These are phyloP conservation scores for Rhizopus sp. DNA, from an alignment of 371 early-diverging fungal genomes.

Conservation along the genomic window DNA sequence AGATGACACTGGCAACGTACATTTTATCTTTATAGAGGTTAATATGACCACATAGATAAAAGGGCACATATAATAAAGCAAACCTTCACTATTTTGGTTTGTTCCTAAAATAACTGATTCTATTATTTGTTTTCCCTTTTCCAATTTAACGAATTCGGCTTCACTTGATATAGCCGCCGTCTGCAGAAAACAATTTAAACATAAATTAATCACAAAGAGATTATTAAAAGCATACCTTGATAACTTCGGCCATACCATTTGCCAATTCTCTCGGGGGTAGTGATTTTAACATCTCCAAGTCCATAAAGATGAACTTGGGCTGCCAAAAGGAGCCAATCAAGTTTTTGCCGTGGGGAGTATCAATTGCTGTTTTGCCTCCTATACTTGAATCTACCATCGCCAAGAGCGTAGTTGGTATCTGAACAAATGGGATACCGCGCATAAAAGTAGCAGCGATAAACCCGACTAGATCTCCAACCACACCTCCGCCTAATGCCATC, in stretches of 20 bases:
- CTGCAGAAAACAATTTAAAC: constrained; percentile 14
- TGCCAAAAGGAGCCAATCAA: constrained; percentile 96
- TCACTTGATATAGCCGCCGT: constrained; percentile 90
- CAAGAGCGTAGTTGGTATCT: constrained; percentile 93
- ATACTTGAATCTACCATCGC: constrained; percentile 97
- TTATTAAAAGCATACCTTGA: constrained; percentile 58
- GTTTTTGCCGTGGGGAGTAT: constrained; percentile 92
- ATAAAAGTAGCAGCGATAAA: constrained; percentile 95
- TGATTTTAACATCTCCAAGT: constrained; percentile 76
- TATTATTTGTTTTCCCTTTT: constrained; percentile 70
- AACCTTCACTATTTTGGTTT: constrained; percentile 23
- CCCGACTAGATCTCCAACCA: constrained; percentile 92
- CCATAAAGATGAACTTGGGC: constrained; percentile 87
- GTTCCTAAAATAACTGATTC: constrained; percentile 51
- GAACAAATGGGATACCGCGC: constrained; percentile 89
- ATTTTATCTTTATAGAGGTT: constrained; percentile 11
- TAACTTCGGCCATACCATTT: constrained; percentile 96
- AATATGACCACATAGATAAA: not conserved
- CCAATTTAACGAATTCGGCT: constrained; percentile 80
- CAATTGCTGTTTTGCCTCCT: constrained; percentile 95
- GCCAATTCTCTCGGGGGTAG: constrained; percentile 88
- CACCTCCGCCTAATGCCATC: constrained; percentile 94
- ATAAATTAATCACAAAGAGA: not conserved
- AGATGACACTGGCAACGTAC: constrained; percentile 70
- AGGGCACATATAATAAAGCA: no score